Base-by-base conservation (phyloP, 1,139 yeast genomes). In the Lodderomyces orthopsilosis region DNA sequence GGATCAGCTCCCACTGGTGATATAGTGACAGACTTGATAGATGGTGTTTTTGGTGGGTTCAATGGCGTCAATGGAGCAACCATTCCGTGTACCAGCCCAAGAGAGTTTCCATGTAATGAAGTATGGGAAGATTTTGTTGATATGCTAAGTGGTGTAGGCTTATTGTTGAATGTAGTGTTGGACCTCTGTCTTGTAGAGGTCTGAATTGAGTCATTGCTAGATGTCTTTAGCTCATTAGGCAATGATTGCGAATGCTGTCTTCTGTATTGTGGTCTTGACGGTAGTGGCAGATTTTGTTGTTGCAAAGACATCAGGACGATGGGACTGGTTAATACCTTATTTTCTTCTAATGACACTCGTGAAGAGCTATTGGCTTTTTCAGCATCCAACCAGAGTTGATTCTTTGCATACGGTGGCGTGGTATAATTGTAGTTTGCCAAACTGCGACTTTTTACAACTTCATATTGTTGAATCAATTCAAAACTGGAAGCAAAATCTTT, bases 401-500 rank as follows among this genome's bases (percentile, higher is more conserved):
- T 6, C 18, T 18, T 23, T 13, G 4, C 6, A 5, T 12, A 9
- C 14, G 32, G 39, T 24, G 39, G 39, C 15, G 27, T 23, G 3
- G 14, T n/a, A 5, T 18, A 40, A 37, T 41, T 34, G 37, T 41
- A 19, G 30, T 40, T 41, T 32, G 41, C 21, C 35, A 47, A 27
- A 35, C 57, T 34, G 13, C 52, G 58, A 13, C 47, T 52, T 40
- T 61, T 63, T 42, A 62, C 49, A 5, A 39, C 41, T 39, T 58
- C 56, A 45, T 61, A 65, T 18, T 52, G 47, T 19, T 51, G 51
- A 5, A 59, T 71, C 13, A 81, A 62, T 23, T 75, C 77, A 51
- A 74, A 79, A 21, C 77, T 69, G 13, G 70, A 62, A 0, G 83
- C 78, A 37, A 78, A 73, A 47, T 81, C 88, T 13, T 75, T 63